Base-by-base conservation (phyloP, 2,329 filamentous ascomycete species). In the Fusarium vanettenii region DNA sequence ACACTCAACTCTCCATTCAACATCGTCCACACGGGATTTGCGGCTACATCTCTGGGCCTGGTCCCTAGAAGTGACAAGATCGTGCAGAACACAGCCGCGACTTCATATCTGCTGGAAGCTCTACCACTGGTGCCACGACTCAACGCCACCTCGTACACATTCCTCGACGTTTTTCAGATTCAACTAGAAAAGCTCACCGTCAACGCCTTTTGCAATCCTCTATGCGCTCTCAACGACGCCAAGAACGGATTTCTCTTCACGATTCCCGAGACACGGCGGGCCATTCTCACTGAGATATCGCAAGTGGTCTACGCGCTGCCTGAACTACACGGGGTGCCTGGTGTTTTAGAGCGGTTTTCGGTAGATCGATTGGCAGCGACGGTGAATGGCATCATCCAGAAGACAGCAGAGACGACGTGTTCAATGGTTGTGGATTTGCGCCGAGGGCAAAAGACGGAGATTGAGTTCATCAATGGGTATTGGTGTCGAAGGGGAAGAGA, bases 391-490 rank as follows among this genome's bases (percentile, higher is more conserved):
- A 59, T 59, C 8, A 35, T 59, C 2, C 55, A 37, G 9, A 59
- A 59, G 18, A 59, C 55, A 16, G 31, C 13, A 39, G 22, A 66
- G 16, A 66, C 52, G 3, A 66, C 39, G 3, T 66, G 63, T n/a
- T 66, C 39, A 3, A 66, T 66, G 63, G 55, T 66, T 10, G 63
- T 66, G 41, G 55, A 60, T 20, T 11, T 50, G 4, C 18, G 39
- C 8, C 16, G 25, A 5, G 43, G 39, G 5, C 31, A 22, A 5
- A 60, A 39, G 52, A 63, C 37, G 11, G 56, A 48, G 11, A 60
- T 52, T 50, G 29, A 55, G 56, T 70, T 33, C 14, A 60, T 69
- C 14, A 59, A 50, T 60, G 43, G 66, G 18, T 59, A 64, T 29
- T 55, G 25, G 67, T 65, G 63, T 31, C 39, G 25, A 48, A 60